Evolutionary conservation across 2,329 filamentous ascomycete species (phyloP).

Genomic region (Scedosporium apiospermum): DNA sequence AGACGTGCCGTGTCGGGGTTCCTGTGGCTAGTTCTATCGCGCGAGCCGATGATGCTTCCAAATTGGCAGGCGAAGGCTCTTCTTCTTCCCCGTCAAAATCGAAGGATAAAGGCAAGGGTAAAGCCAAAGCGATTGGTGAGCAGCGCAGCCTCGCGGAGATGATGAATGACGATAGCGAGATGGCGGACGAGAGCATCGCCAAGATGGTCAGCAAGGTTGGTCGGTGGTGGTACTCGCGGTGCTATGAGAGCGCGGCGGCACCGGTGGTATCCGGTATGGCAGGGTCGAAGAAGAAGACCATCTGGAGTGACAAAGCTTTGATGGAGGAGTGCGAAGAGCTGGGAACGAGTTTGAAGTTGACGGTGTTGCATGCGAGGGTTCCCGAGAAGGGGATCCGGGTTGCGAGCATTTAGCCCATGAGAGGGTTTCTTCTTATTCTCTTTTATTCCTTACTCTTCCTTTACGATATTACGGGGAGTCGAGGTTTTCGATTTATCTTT

Average conservation of each 20-base stretch:
- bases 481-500: background rate
- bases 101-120: constrained; percentile 2
- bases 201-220: constrained; percentile 88
- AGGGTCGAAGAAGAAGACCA: constrained; percentile 31
- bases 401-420: constrained; percentile 7
- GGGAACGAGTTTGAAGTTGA: constrained; percentile 78
- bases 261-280: constrained; percentile 29
- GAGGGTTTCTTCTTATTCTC: constrained; percentile 6
- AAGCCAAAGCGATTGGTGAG: constrained; percentile 17
- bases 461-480: constrained; percentile 2
- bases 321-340: constrained; percentile 79
- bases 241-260: constrained; percentile 69
- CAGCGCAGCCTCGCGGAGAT: constrained; percentile 58
- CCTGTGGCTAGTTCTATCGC: constrained; percentile 52
- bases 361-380: constrained; percentile 85
- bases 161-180: constrained; percentile 59
- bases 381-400: constrained; percentile 34
- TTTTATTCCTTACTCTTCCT: constrained; percentile 8
- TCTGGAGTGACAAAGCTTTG: constrained; percentile 70
- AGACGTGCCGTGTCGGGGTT: constrained; percentile 68
- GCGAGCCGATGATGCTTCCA: constrained; percentile 13
- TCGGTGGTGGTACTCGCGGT: constrained; percentile 92
- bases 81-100: background rate
- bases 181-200: constrained; percentile 76
- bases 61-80: background rate